A percentile compares a stretch with the other conserved stretches of the same genome.
Evolutionary conservation across 2,329 filamentous ascomycete species (phyloP).

Genomic region (Aspergillus clavatus): DNA sequence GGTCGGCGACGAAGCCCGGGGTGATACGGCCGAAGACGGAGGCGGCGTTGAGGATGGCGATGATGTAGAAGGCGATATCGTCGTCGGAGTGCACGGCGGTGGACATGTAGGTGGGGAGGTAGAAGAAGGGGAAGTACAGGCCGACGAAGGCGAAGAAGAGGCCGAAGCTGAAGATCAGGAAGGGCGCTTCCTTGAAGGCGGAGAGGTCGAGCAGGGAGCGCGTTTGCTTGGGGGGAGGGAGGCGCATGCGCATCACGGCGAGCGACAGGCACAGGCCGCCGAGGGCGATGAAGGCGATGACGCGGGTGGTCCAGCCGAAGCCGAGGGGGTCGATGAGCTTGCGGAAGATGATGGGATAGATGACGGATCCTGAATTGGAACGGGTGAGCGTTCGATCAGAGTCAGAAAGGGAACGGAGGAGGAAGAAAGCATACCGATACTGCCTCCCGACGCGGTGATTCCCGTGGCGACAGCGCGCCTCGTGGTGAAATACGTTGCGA

Average conservation of each 20-base stretch:
- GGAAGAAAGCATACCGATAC: slow-evolving; percentile 6
- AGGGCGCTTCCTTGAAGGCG: slow-evolving; percentile 3
- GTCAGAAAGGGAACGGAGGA: background rate
- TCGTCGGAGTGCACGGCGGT: background rate
- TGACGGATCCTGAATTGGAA: slow-evolving; percentile 4
- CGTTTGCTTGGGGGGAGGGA: slow-evolving; percentile 1
- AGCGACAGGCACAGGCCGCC: slow-evolving; percentile 5
- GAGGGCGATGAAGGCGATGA: slow-evolving; percentile 8
- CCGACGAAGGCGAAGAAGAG: slow-evolving; percentile 9
- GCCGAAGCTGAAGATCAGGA: slow-evolving; percentile 1
- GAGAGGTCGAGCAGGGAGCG: slow-evolving; percentile 5
- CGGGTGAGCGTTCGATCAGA: background rate
- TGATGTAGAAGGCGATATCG: slow-evolving; percentile 4
- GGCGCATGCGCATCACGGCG: slow-evolving; percentile 5
- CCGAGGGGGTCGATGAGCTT: slow-evolving; percentile 3
- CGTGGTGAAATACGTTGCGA: slow-evolving; percentile 56
- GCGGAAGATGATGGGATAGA: slow-evolving; percentile 12
- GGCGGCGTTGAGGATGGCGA: slow-evolving; percentile 5
- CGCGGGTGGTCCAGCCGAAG: slow-evolving; percentile 6
- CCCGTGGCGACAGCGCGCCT: slow-evolving; percentile 51
- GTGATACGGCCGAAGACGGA: slow-evolving; percentile 3
- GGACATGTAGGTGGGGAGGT: slow-evolving; percentile 3
- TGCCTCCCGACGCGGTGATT: slow-evolving; percentile 47
- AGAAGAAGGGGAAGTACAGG: slow-evolving; percentile 8
- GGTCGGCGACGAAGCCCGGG: background rate